Conservation (phyloP, 2,329 filamentous ascomycete species). For the Fusarium begoniae region DNA sequence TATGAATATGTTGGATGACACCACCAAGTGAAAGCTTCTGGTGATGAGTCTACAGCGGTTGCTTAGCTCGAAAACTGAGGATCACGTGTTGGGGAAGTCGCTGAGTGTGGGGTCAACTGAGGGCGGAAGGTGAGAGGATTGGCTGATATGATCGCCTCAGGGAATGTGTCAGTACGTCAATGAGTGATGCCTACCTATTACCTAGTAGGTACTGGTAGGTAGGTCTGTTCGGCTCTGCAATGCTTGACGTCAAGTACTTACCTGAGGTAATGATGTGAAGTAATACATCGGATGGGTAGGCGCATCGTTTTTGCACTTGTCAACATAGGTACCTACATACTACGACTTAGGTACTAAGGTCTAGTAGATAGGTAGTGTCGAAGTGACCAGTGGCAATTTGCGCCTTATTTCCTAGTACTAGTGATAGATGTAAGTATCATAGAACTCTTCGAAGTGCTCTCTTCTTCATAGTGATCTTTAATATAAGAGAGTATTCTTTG, state of each 20-base stretch:
- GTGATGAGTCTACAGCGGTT: constrained; percentile 39
- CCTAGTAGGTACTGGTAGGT: no score
- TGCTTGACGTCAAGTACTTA: neutral
- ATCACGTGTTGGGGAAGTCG: constrained; percentile 44
- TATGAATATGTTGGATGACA: constrained; percentile 43
- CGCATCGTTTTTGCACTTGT: neutral
- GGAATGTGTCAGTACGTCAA: constrained; percentile 20
- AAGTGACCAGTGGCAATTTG: constrained; percentile 9
- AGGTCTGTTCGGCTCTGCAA: neutral
- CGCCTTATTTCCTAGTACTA: neutral
- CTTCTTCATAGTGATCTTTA: neutral
- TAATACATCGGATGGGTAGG: neutral
- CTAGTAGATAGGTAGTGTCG: neutral
- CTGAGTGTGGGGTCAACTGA: constrained; percentile 21
- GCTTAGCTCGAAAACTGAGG: constrained; percentile 45
- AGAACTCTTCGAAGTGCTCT: neutral
- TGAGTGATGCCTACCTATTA: constrained; percentile 10
- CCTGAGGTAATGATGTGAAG: neutral
- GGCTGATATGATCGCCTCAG: constrained; percentile 9
- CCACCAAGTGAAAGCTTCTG: constrained; percentile 42
- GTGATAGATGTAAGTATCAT: constrained; percentile 8
- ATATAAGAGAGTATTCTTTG: neutral
- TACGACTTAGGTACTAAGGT: neutral
- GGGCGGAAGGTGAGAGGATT: constrained; percentile 10
- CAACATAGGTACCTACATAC: no score